phyloP scores from a whole-genome alignment of 2,329 filamentous ascomycete genomes.

The Ambrosiella cleistominuta region DNA sequence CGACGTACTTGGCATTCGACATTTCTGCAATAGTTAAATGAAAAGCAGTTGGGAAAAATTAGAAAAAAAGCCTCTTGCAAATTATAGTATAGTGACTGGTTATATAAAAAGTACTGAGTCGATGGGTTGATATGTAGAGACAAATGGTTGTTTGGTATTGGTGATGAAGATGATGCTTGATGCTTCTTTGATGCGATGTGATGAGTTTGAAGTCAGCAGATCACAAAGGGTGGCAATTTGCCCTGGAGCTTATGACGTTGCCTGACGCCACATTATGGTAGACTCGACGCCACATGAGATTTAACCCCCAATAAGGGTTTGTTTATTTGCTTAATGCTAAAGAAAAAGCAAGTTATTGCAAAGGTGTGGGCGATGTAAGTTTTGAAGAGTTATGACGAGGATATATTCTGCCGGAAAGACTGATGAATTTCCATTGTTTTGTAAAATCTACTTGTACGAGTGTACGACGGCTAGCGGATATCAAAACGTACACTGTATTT shows the following conservation, averaged over 20 bases:
- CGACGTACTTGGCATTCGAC: constrained; percentile 67
- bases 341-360: too few relatives aligned
- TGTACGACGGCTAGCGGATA: too few relatives aligned
- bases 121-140: not conserved
- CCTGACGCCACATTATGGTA: not conserved
- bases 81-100: too few relatives aligned
- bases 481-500: too few relatives aligned
- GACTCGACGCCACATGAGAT: not conserved
- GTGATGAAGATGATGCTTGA: not conserved
- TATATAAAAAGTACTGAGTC: too few relatives aligned
- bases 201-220: not conserved
- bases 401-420: too few relatives aligned
- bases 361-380: too few relatives aligned
- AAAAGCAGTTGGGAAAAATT: not conserved
- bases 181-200: not conserved
- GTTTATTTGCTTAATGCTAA: not conserved
- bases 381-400: too few relatives aligned
- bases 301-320: not conserved
- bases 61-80: not conserved
- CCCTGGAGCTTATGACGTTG: not conserved
- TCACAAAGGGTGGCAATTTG: not conserved
- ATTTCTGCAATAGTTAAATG: constrained; percentile 25
- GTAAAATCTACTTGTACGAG: too few relatives aligned
- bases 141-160: not conserved
- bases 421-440: too few relatives aligned